Evolutionary conservation across 2,329 filamentous ascomycete genomes (phyloP).

Genomic region (Pseudovirgaria hyperparasitica): DNA sequence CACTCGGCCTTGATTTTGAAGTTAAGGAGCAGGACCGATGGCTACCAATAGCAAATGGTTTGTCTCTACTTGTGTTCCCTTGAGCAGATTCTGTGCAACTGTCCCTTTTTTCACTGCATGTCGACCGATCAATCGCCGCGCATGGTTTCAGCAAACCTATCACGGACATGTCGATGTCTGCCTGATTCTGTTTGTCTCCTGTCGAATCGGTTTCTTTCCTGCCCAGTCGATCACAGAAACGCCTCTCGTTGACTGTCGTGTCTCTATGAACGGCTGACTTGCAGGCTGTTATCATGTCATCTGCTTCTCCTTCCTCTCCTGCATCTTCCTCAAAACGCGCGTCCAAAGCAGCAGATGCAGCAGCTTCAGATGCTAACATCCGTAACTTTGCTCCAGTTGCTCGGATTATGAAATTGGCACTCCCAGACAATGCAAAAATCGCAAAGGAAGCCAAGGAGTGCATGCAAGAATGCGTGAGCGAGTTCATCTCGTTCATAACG

Average conservation of each 20-base stretch:
- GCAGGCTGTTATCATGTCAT: conserved; percentile 32
- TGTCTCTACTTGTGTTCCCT: conserved; percentile 38
- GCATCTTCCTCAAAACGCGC: conserved; percentile 18
- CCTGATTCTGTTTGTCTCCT: too few species aligned
- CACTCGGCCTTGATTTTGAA: conserved; percentile 82
- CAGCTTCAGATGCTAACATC: conserved; percentile 75
- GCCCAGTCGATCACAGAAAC: neutral
- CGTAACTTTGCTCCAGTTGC: conserved; percentile 91
- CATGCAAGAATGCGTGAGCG: conserved; percentile 99
- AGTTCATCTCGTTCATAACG: conserved; percentile 99
- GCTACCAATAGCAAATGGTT: conserved; percentile 99
- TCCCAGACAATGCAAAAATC: conserved; percentile 97
- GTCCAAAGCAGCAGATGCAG: conserved; percentile 13
- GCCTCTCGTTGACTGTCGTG: conserved; percentile 9
- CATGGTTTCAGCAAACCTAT: too few species aligned
- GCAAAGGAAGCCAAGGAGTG: conserved; percentile 98
- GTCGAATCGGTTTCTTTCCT: neutral
- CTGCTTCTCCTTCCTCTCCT: conserved; percentile 27
- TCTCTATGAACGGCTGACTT: conserved; percentile 21
- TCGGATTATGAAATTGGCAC: conserved; percentile 95
- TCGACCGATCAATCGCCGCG: too few species aligned
- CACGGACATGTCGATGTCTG: too few species aligned
- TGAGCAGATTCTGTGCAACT: too few species aligned
- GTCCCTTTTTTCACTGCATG: too few species aligned
- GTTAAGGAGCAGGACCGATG: conserved; percentile 99